Conservation (phyloP, 805 yeast species). For the Pichia sporocuriosa region DNA sequence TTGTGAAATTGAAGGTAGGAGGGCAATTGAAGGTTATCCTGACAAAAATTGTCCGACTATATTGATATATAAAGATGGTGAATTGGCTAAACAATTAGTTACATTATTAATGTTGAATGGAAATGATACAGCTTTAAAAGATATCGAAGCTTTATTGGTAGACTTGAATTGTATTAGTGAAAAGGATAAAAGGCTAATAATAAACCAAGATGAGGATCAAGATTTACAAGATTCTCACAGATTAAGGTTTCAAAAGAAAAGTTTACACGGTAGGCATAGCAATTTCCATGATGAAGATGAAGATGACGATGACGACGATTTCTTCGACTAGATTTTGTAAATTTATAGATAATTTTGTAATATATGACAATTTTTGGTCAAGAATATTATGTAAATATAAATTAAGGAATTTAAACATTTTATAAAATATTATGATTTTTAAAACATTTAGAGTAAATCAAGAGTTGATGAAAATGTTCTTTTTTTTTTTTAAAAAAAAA, state of each 20-base stretch:
- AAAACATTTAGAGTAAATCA: too few species aligned
- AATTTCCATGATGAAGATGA: constrained; percentile 26
- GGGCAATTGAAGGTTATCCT: constrained; percentile 92
- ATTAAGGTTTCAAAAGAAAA: constrained; percentile 50
- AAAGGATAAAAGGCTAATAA: constrained; percentile 58
- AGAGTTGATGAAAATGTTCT: too few species aligned
- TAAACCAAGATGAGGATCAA: constrained; percentile 52
- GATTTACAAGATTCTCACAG: constrained; percentile 47
- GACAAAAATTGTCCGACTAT: constrained; percentile 87
- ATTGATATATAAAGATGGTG: constrained; percentile 69
- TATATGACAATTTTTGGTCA: too few species aligned
- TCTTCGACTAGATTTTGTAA: constrained; percentile 40
- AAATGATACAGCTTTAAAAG: constrained; percentile 58
- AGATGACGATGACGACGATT: constrained; percentile 39
- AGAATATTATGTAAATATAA: too few species aligned
- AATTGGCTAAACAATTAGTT: constrained; percentile 72
- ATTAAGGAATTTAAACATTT: too few species aligned
- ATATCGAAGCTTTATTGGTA: constrained; percentile 69
- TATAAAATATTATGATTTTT: too few species aligned
- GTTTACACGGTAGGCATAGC: constrained; percentile 38
- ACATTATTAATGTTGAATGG: constrained; percentile 84
- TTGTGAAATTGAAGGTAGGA: constrained; percentile 82
- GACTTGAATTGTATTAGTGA: constrained; percentile 57
- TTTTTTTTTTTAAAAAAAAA: neutral
- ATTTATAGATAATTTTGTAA: too few species aligned